Percentiles rank a stretch among this genome's conserved stretches.
phyloP scores from a whole-genome alignment of 257 asterid genomes.

The Nicotiana undulata region DNA sequence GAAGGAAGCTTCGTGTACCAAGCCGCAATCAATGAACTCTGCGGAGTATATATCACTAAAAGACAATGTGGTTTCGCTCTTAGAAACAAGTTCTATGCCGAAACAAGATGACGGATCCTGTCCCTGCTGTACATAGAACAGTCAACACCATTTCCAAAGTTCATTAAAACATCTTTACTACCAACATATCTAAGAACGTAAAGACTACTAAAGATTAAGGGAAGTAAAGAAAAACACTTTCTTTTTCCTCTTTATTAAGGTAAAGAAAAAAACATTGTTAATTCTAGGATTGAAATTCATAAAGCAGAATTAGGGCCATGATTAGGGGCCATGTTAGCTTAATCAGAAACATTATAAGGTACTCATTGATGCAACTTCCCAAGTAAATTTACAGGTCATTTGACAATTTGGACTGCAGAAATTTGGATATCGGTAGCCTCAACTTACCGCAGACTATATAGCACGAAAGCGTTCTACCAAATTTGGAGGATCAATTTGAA shows the following conservation, averaged over 20 bases:
- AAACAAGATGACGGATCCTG: conserved; percentile 54
- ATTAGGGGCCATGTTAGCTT: background rate
- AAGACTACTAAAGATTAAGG: background rate
- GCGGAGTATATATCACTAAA: conserved; percentile 67
- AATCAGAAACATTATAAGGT: background rate
- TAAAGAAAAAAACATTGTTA: background rate
- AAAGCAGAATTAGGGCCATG: background rate
- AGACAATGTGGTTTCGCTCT: conserved; percentile 31
- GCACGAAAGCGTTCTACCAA: background rate
- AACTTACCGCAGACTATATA: background rate
- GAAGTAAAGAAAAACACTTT: background rate
- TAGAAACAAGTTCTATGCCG: conserved; percentile 32
- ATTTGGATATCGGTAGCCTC: background rate
- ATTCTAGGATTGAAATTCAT: background rate
- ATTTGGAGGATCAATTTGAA: background rate
- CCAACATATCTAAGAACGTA: background rate
- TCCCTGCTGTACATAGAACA: conserved; percentile 23
- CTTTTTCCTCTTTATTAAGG: background rate
- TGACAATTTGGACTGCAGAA: background rate
- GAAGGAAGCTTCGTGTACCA: conserved; percentile 35
- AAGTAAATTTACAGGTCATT: background rate
- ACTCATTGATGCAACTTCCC: background rate
- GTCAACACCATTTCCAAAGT: background rate
- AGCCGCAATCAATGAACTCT: conserved; percentile 57
- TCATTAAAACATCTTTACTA: background rate